These are phyloP conservation scores for Cladorrhinum samala DNA, from an alignment of 495 filamentous ascomycete genomes.

Conservation along the genomic window DNA sequence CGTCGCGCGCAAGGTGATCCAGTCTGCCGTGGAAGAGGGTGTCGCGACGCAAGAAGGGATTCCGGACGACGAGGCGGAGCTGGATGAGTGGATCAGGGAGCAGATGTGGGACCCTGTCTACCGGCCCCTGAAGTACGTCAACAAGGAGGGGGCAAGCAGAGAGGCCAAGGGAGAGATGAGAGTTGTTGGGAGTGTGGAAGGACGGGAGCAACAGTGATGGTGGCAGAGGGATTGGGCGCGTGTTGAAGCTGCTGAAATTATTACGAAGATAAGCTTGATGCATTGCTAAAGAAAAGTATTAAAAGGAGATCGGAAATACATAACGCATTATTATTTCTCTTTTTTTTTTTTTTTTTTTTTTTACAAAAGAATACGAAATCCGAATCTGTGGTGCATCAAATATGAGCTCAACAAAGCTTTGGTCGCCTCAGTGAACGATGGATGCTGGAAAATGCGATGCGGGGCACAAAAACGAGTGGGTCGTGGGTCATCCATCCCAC, in stretches of 20 bases:
- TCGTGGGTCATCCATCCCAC: background rate
- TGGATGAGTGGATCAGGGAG: slow-evolving; percentile 76
- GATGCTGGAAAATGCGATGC: too few species aligned
- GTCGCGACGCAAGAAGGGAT: slow-evolving; percentile 56
- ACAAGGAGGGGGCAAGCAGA: slow-evolving; percentile 41
- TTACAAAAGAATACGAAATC: too few species aligned
- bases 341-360: too few species aligned
- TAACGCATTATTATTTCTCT: too few species aligned
- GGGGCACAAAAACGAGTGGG: background rate
- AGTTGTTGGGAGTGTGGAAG: slow-evolving; percentile 33
- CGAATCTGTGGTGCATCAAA: too few species aligned
- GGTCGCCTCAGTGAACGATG: too few species aligned
- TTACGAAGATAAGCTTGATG: too few species aligned
- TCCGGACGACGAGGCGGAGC: slow-evolving; percentile 48
- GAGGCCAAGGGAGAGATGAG: slow-evolving; percentile 57
- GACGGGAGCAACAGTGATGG: background rate
- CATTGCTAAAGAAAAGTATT: too few species aligned
- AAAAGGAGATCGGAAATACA: too few species aligned
- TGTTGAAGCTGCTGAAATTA: background rate
- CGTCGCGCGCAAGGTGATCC: slow-evolving; percentile 75
- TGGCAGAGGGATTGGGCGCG: background rate
- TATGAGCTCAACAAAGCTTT: too few species aligned
- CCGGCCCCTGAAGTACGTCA: slow-evolving; percentile 53
- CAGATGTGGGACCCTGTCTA: slow-evolving; percentile 90
- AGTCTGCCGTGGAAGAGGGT: slow-evolving; percentile 61